phyloP scores from a whole-genome alignment of 192 early-diverging fungal genomes.

The Entomortierella parvispora region DNA sequence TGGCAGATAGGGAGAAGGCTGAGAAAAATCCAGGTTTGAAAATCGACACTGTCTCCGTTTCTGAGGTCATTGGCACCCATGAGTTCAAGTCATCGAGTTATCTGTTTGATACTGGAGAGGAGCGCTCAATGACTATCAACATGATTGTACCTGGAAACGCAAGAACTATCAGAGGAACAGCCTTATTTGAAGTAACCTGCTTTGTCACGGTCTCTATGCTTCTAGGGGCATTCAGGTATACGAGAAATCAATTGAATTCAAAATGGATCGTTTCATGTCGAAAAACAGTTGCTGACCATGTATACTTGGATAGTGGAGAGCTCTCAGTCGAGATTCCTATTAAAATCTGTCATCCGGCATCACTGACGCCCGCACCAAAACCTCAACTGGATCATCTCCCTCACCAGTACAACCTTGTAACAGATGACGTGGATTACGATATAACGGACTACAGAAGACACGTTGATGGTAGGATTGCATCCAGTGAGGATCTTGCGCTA shows the following conservation, averaged over 20 bases:
- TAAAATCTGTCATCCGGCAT: constrained; percentile 65
- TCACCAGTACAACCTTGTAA: constrained; percentile 55
- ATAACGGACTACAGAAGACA: constrained; percentile 12
- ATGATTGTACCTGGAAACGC: constrained; percentile 66
- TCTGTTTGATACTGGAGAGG: constrained; percentile 68
- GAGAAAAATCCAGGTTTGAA: constrained; percentile 52
- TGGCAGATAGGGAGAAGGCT: constrained; percentile 57
- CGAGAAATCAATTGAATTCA: too few species aligned
- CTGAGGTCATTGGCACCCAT: constrained; percentile 49
- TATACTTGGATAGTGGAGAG: constrained; percentile 61
- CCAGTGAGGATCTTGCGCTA: constrained; percentile 14
- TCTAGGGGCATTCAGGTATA: constrained; percentile 55
- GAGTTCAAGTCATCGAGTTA: constrained; percentile 67
- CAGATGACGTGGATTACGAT: constrained; percentile 42
- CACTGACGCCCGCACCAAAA: constrained; percentile 55
- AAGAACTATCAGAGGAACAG: constrained; percentile 64
- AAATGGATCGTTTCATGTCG: too few species aligned
- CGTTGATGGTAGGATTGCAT: constrained; percentile 21
- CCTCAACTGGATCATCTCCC: constrained; percentile 51
- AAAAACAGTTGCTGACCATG: too few species aligned
- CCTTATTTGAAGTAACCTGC: constrained; percentile 65
- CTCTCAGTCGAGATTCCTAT: constrained; percentile 64
- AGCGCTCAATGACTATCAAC: constrained; percentile 59
- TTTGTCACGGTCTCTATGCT: constrained; percentile 55
- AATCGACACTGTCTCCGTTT: constrained; percentile 55